phyloP scores from a whole-genome alignment of 2,329 filamentous ascomycete species.

The Tolypocladium guangdongense region DNA sequence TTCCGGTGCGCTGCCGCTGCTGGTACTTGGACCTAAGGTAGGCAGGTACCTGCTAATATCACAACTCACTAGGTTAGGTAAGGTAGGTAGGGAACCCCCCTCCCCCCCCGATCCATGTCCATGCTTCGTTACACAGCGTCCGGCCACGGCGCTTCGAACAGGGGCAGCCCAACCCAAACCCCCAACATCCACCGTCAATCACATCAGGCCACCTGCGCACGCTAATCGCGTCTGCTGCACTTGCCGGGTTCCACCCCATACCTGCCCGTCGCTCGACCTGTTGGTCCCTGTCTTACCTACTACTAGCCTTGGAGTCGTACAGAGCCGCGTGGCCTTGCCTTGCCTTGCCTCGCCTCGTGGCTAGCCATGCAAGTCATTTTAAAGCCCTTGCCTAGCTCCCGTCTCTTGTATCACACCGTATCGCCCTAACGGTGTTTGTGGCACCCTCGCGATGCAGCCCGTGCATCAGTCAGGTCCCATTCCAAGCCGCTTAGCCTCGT shows the following conservation, averaged over 20 bases:
- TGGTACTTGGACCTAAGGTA: too few relatives aligned
- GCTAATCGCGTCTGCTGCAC: neutral
- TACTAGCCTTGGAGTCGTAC: neutral
- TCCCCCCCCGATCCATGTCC: neutral
- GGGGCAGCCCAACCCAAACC: too few relatives aligned
- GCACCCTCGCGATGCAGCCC: neutral
- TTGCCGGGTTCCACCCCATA: neutral
- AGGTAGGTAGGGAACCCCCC: too few relatives aligned
- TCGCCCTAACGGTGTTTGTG: neutral
- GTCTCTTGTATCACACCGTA: neutral
- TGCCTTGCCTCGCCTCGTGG: neutral
- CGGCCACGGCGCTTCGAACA: neutral
- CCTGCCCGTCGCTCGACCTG: neutral
- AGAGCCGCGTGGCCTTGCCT: neutral
- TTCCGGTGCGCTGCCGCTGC: too few relatives aligned
- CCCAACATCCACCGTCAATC: neutral
- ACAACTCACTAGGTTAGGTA: too few relatives aligned
- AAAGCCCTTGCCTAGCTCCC: conserved; percentile 3
- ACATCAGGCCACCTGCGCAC: neutral
- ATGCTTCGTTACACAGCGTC: neutral
- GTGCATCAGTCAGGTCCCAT: neutral
- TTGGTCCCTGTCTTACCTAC: neutral
- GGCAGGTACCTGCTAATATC: too few relatives aligned
- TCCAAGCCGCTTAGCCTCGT: too few relatives aligned
- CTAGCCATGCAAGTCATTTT: conserved; percentile 2